These are phyloP conservation scores for Meyerozyma athensensis DNA, from an alignment of 1,139 yeast genomes.

Conservation along the genomic window DNA sequence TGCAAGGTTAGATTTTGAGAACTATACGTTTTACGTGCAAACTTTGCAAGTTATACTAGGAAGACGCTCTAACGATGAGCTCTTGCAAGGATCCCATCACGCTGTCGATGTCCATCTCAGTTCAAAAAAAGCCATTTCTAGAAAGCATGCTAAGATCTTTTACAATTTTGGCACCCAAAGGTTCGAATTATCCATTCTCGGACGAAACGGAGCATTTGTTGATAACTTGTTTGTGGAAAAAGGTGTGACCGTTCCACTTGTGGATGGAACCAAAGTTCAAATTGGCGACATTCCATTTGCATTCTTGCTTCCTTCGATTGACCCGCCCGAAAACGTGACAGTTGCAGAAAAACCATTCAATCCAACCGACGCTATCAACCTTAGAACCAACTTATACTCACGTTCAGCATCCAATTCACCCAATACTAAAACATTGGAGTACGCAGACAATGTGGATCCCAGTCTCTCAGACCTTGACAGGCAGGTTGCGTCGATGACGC, in stretches of 20 bases:
- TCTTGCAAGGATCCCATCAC: slow-evolving; percentile 43
- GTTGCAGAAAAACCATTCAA: slow-evolving; percentile 35
- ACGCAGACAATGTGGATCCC: slow-evolving; percentile 5
- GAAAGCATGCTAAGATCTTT: slow-evolving; percentile 91
- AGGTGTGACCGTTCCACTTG: slow-evolving; percentile 82
- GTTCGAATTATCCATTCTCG: slow-evolving; percentile 84
- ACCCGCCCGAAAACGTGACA: slow-evolving; percentile 18
- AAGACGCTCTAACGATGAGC: slow-evolving; percentile 73
- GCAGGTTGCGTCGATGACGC: slow-evolving; percentile 1
- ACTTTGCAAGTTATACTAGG: slow-evolving; percentile 92
- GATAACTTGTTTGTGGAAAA: slow-evolving; percentile 83
- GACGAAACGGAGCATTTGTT: slow-evolving; percentile 94
- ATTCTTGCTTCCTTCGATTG: slow-evolving; percentile 68
- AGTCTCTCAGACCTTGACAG: slow-evolving; percentile 4
- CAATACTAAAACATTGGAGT: slow-evolving; percentile 4
- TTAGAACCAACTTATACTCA: slow-evolving; percentile 42
- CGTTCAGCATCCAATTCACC: slow-evolving; percentile 19
- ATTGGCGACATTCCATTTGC: slow-evolving; percentile 88
- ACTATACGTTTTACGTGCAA: slow-evolving; percentile 91
- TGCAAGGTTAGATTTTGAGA: slow-evolving; percentile 88
- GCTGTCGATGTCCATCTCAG: slow-evolving; percentile 91
- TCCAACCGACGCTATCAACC: slow-evolving; percentile 51
- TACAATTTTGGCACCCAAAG: slow-evolving; percentile 93
- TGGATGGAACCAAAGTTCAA: slow-evolving; percentile 79
- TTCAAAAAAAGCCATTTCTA: slow-evolving; percentile 82